These are phyloP conservation scores for Sporothrix schenckii DNA, from an alignment of 2,329 filamentous ascomycete genomes.

Conservation along the genomic window DNA sequence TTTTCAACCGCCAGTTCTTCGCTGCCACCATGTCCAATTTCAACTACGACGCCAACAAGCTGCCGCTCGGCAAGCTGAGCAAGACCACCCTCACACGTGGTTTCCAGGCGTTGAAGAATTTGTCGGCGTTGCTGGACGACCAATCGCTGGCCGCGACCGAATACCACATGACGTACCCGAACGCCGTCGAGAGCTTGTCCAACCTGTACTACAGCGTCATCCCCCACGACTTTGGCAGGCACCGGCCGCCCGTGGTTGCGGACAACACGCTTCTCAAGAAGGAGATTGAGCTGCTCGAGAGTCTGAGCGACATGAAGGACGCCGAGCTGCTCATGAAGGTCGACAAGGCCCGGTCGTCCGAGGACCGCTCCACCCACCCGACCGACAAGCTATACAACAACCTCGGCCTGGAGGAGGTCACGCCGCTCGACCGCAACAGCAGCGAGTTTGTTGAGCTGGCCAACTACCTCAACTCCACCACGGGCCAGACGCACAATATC, in stretches of 20 bases:
- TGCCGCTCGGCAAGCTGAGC: conserved; percentile 82
- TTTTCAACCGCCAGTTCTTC: conserved; percentile 80
- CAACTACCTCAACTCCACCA: conserved; percentile 68
- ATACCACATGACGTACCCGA: conserved; percentile 46
- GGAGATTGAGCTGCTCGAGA: conserved; percentile 80
- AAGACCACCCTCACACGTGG: conserved; percentile 74
- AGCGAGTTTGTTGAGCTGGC: conserved; percentile 67
- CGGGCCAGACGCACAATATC: conserved; percentile 66
- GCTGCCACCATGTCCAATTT: conserved; percentile 65
- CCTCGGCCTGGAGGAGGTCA: conserved; percentile 76
- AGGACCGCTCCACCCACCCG: conserved; percentile 57
- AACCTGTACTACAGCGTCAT: conserved; percentile 82
- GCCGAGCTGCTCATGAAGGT: conserved; percentile 76
- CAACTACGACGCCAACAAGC: conserved; percentile 74
- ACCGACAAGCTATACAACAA: conserved; percentile 74
- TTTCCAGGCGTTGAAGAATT: conserved; percentile 75
- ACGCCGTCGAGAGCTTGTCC: conserved; percentile 65
- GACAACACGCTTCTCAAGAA: conserved; percentile 63
- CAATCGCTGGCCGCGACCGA: conserved; percentile 49
- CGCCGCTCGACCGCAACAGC: conserved; percentile 60
- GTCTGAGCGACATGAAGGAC: conserved; percentile 82
- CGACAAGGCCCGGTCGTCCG: conserved; percentile 52
- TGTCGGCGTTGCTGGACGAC: conserved; percentile 67
- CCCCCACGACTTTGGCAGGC: conserved; percentile 77
- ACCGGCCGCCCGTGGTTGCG: conserved; percentile 69